Evolutionary conservation across 768 basidiomycete genomes (phyloP).

Genomic region (Serendipita sp.): DNA sequence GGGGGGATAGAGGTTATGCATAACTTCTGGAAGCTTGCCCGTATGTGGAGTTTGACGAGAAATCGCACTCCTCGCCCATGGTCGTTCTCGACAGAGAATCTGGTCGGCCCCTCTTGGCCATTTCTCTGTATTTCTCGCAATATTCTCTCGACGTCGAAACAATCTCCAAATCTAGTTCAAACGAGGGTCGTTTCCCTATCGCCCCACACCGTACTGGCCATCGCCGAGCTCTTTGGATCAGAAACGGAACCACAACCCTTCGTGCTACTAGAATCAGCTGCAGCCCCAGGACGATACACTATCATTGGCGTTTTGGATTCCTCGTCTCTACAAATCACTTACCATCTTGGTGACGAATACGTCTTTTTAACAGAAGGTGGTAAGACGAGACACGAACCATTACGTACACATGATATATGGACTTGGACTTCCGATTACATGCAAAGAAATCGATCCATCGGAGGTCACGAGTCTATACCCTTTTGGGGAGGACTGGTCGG

Average conservation of each 20-base stretch:
- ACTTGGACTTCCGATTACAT: slow-evolving; percentile 61
- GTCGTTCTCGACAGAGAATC: slow-evolving; percentile 22
- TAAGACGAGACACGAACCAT: slow-evolving; percentile 23
- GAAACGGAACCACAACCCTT: slow-evolving; percentile 44
- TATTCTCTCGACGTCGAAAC: neutral
- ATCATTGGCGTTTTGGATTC: slow-evolving; percentile 49
- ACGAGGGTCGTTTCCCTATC: slow-evolving; percentile 30
- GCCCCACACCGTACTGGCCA: slow-evolving; percentile 25
- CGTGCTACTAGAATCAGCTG: slow-evolving; percentile 59
- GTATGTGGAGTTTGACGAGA: slow-evolving; percentile 33
- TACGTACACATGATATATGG: slow-evolving; percentile 49
- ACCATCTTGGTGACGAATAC: slow-evolving; percentile 34
- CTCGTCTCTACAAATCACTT: slow-evolving; percentile 41
- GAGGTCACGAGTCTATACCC: slow-evolving; percentile 39
- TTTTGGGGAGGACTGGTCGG: slow-evolving; percentile 81
- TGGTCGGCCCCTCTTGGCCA: slow-evolving; percentile 47
- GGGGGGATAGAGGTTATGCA: slow-evolving; percentile 51
- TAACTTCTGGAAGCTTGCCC: slow-evolving; percentile 63
- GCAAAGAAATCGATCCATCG: slow-evolving; percentile 29
- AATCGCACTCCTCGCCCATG: slow-evolving; percentile 29
- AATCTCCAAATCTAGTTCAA: slow-evolving; percentile 15
- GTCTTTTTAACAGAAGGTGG: slow-evolving; percentile 31
- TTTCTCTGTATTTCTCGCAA: neutral
- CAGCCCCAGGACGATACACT: slow-evolving; percentile 56
- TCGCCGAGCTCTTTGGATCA: slow-evolving; percentile 52